phyloP scores from a whole-genome alignment of 306 rosid genomes.

The Malus asiatica region DNA sequence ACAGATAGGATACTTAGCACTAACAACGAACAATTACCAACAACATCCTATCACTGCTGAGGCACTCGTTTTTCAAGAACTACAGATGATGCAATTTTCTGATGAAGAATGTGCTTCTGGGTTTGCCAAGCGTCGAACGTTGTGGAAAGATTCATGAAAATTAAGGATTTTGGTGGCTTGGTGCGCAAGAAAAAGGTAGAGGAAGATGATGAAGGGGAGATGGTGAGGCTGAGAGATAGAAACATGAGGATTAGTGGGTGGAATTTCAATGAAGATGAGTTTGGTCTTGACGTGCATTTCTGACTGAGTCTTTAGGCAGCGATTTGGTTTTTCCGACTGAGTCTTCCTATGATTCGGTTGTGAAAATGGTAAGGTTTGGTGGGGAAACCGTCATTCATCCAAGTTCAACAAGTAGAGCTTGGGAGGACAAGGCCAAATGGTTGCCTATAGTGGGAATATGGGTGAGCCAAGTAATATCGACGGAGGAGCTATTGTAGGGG shows the following conservation, averaged over 20 bases:
- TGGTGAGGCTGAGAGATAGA: not conserved
- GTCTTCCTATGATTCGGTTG: not conserved
- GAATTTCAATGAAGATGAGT: slow-evolving; percentile 62
- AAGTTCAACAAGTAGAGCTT: not conserved
- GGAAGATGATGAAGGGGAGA: not conserved
- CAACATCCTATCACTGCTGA: slow-evolving; percentile 8
- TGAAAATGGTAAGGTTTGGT: slow-evolving; percentile 26
- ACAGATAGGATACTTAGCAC: too few species aligned
- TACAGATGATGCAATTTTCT: slow-evolving; percentile 33
- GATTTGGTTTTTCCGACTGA: too few species aligned
- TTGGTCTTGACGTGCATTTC: slow-evolving; percentile 50
- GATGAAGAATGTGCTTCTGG: slow-evolving; percentile 39
- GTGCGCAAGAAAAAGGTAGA: not conserved
- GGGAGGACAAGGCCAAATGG: not conserved
- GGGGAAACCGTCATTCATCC: slow-evolving; percentile 17
- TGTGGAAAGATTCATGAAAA: slow-evolving; percentile 40
- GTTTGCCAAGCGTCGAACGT: slow-evolving; percentile 31
- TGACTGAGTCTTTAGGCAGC: not conserved
- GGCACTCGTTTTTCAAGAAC: slow-evolving; percentile 48
- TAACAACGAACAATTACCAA: too few species aligned
- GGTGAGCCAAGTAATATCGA: too few species aligned
- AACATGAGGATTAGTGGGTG: slow-evolving; percentile 53
- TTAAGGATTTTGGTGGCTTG: not conserved
- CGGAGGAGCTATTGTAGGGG: too few species aligned
- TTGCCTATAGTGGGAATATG: too few species aligned